These are phyloP conservation scores for Saccharomycopsis crataegensis DNA, from an alignment of 1,139 yeast genomes.

Conservation along the genomic window DNA sequence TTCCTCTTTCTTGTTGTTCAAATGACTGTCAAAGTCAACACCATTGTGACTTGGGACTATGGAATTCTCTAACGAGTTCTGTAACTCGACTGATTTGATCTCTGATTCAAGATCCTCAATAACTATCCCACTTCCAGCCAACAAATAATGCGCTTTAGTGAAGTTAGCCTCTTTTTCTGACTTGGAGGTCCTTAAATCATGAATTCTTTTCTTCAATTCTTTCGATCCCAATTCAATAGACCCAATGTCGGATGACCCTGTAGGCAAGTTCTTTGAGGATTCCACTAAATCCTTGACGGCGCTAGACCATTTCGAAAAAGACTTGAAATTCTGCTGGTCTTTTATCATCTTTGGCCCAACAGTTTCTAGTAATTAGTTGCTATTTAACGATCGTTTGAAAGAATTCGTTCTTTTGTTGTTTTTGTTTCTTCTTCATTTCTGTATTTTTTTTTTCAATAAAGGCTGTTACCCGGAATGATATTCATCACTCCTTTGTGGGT, in stretches of 20 bases:
- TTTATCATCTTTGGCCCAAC: background rate
- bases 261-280: constrained; percentile 65
- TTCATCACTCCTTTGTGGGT: no score
- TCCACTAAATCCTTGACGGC: constrained; percentile 52
- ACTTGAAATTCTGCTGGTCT: background rate
- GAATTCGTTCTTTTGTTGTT: background rate
- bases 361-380: background rate
- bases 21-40: constrained; percentile 44
- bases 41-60: constrained; percentile 1
- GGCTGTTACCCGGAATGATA: background rate
- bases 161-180: constrained; percentile 37
- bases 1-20: constrained; percentile 71
- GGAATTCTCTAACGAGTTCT: background rate
- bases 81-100: constrained; percentile 9
- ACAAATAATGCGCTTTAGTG: constrained; percentile 83
- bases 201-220: constrained; percentile 70
- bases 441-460: background rate
- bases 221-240: constrained; percentile 66
- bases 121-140: constrained; percentile 85
- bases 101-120: constrained; percentile 33
- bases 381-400: background rate
- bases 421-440: background rate
- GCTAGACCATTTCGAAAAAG: background rate
- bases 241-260: constrained; percentile 56
- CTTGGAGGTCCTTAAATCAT: constrained; percentile 44